These are phyloP conservation scores for Lepidium didymum DNA, from an alignment of 345 rosid genomes.

Conservation along the genomic window DNA sequence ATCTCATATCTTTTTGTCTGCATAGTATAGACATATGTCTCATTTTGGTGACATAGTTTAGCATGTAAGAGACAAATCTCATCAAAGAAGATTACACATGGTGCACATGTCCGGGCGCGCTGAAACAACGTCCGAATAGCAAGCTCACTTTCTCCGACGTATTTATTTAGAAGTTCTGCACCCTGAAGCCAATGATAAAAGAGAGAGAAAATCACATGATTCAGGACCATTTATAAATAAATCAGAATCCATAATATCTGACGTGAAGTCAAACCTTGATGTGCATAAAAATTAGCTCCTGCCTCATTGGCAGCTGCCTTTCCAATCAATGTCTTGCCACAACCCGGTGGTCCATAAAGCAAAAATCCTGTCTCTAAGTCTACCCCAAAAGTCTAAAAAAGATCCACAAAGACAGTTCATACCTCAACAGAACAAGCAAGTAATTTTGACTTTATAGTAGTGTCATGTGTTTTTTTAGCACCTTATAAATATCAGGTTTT, in stretches of 20 bases:
- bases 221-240: neutral
- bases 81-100: slow-evolving; percentile 89
- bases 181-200: slow-evolving; percentile 41
- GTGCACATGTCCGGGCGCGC: slow-evolving; percentile 83
- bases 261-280: slow-evolving; percentile 49
- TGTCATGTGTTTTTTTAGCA: slow-evolving; percentile 22
- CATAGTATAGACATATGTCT: neutral
- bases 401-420: slow-evolving; percentile 30
- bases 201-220: neutral
- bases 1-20: neutral
- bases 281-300: slow-evolving; percentile 92
- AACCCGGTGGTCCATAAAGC: slow-evolving; percentile 98
- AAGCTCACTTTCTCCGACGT: slow-evolving; percentile 95
- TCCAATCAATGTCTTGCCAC: slow-evolving; percentile 96
- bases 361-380: slow-evolving; percentile 80
- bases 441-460: neutral
- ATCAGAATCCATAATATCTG: neutral
- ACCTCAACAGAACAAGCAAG: slow-evolving; percentile 7
- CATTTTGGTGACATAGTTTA: neutral
- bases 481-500: slow-evolving; percentile 66
- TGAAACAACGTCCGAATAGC: slow-evolving; percentile 74
- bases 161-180: slow-evolving; percentile 84
- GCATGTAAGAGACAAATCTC: slow-evolving; percentile 46
- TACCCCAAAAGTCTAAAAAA: slow-evolving; percentile 66
- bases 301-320: slow-evolving; percentile 97